phyloP scores from a whole-genome alignment of 192 early-diverging fungal genomes.

The Backusella tarrabulga region DNA sequence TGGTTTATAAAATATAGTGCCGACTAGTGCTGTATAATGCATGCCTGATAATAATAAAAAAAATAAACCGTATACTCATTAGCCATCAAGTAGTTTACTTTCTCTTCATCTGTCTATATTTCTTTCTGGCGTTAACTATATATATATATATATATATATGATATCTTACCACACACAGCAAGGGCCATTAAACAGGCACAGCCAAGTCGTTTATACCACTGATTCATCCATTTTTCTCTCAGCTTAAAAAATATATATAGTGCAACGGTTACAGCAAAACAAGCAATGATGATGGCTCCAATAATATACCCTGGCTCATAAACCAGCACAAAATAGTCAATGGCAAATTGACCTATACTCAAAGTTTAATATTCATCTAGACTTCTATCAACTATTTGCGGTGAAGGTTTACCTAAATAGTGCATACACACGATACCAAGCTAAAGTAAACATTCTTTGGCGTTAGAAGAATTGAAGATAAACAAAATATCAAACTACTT shows the following conservation, averaged over 20 bases:
- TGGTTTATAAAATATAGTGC: slow-evolving; percentile 31
- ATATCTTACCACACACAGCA: slow-evolving; percentile 42
- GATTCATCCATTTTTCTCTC: slow-evolving; percentile 43
- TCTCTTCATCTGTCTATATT: not conserved
- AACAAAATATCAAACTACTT: not conserved
- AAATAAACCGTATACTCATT: not conserved
- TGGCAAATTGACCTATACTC: slow-evolving; percentile 34
- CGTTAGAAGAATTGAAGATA: not conserved
- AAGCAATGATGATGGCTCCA: slow-evolving; percentile 40
- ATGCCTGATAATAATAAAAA: slow-evolving; percentile 24
- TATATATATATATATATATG: not conserved
- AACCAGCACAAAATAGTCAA: slow-evolving; percentile 22
- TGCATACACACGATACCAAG: slow-evolving; percentile 34
- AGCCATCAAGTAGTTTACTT: not conserved
- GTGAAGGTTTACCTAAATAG: slow-evolving; percentile 28
- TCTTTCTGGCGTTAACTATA: not conserved
- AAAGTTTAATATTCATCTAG: not conserved
- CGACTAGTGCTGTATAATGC: slow-evolving; percentile 37
- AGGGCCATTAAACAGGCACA: slow-evolving; percentile 42
- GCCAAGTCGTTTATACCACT: slow-evolving; percentile 45
- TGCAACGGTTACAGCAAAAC: slow-evolving; percentile 35
- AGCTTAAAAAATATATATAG: slow-evolving; percentile 48
- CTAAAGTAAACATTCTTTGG: slow-evolving; percentile 9
- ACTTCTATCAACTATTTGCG: not conserved
- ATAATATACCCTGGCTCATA: slow-evolving; percentile 28